Evolutionary conservation across 805 yeast genomes (phyloP).

Genomic region (Candida dajiaensis): DNA sequence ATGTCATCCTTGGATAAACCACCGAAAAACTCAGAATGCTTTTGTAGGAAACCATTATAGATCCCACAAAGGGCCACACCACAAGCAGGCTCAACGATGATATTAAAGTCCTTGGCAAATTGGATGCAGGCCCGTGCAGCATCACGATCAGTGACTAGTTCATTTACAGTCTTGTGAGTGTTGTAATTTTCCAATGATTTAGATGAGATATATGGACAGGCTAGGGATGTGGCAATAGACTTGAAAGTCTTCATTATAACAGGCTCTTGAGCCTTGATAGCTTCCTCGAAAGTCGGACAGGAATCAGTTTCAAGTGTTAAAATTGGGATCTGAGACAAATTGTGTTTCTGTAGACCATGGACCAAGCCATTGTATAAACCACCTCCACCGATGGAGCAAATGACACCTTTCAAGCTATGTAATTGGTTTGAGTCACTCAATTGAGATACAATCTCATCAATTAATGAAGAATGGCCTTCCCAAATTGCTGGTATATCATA

Average conservation of each 20-base stretch:
- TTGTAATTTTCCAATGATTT: conserved; percentile 41
- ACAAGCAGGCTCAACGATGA: conserved; percentile 65
- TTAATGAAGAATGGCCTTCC: conserved; percentile 47
- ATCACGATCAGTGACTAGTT: conserved; percentile 46
- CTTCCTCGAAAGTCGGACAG: conserved; percentile 50
- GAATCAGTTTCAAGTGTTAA: conserved; percentile 56
- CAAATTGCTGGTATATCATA: conserved; percentile 45
- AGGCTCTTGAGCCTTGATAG: conserved; percentile 40
- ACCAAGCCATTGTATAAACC: conserved; percentile 50
- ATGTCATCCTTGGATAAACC: conserved; percentile 34
- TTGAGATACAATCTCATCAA: conserved; percentile 37
- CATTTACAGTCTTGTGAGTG: conserved; percentile 34
- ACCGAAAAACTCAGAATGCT: conserved; percentile 26
- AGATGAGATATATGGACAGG: conserved; percentile 51
- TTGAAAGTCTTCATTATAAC: conserved; percentile 38
- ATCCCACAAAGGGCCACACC: conserved; percentile 60
- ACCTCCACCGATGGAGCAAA: conserved; percentile 55
- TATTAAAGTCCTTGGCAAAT: conserved; percentile 45
- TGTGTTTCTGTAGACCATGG: conserved; percentile 35
- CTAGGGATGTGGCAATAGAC: conserved; percentile 60
- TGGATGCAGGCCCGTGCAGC: conserved; percentile 48
- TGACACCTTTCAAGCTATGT: conserved; percentile 35
- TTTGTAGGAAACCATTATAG: conserved; percentile 30
- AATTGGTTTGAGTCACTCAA: conserved; percentile 20
- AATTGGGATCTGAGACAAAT: conserved; percentile 33